These are phyloP conservation scores for Colletotrichum godetiae DNA, from an alignment of 2,329 filamentous ascomycete genomes.

Conservation along the genomic window DNA sequence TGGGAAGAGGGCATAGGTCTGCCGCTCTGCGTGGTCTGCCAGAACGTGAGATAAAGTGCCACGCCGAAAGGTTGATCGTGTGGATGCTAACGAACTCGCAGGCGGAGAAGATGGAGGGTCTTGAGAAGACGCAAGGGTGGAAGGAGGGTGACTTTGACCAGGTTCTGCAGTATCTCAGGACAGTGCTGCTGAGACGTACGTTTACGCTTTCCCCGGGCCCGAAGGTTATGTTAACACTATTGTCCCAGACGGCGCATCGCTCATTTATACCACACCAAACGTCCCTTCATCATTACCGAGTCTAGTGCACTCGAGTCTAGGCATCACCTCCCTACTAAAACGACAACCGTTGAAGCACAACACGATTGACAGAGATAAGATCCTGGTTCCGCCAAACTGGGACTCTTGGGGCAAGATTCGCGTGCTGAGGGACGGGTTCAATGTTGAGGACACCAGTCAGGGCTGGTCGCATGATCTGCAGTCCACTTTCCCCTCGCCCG, in stretches of 20 bases:
- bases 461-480: conserved; percentile 90
- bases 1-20: conserved; percentile 92
- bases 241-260: conserved; percentile 78
- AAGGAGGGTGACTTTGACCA: conserved; percentile 98
- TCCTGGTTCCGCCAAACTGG: conserved; percentile 96
- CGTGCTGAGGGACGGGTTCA: conserved; percentile 89
- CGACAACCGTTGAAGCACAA: conserved; percentile 86
- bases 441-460: conserved; percentile 86
- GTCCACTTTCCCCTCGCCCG: conserved; percentile 55
- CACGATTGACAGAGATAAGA: conserved; percentile 92
- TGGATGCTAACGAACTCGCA: conserved; percentile 48
- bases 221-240: conserved; percentile 38
- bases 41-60: conserved; percentile 73
- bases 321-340: conserved; percentile 85
- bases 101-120: conserved; percentile 88
- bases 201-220: conserved; percentile 35
- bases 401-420: conserved; percentile 98
- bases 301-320: conserved; percentile 85
- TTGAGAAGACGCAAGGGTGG: conserved; percentile 93
- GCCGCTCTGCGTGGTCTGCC: conserved; percentile 93
- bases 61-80: too few relatives aligned
- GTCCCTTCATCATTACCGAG: conserved; percentile 81
- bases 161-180: conserved; percentile 91
- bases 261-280: conserved; percentile 86
- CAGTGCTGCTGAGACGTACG: conserved; percentile 86